Evolutionary conservation across 2,329 filamentous ascomycete species (phyloP), one percentile per base, ranked within the genome.

Genomic region (Apiospora rasikravindrae): DNA sequence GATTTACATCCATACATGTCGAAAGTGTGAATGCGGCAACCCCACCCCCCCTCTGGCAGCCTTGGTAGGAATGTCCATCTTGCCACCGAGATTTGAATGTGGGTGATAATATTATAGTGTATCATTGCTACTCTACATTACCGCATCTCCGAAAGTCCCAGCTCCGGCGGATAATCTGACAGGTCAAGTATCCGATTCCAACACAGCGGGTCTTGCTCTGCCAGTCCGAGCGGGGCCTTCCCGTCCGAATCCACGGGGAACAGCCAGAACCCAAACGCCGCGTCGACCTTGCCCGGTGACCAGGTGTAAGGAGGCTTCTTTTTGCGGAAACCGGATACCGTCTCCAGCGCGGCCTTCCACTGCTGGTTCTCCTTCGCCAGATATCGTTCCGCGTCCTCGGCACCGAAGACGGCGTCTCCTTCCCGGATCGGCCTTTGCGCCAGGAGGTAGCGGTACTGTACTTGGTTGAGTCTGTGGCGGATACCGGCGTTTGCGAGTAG

Each of bases 191-290:
- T 29, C 19, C 13, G 40, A 45, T 42, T 14, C 42, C 26, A 29
- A 19, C 16, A 16, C n/a, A 67, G 22, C 22, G 67, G 40, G 5
- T 26, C n/a, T 22, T 69, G 13, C 19, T 49, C n/a, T n/a, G 67
- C 16, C 67, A 69, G 67, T n/a, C 40, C 42, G 16, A 69, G 67
- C 7, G 67, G 67, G 13, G 10, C 42, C 2, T 26, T 33, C 6
- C 29, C 67, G 4, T 49, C 67, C 19, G 24, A 14, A 37, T 49
- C 42, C 1, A 47, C 42, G 8, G 67, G 67, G 7, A 69, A 69
- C 42, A 69, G 19, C 67, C 67, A 69, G 19, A 69, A 69, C 4
- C 67, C 67, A 22, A 69, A 69, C 22, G 67, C 67, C 24, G 67
- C 67, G 7, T 69, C 67, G 40, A 33, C 29, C 40, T 29, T n/a